Evolutionary conservation across 305 asterid genomes (phyloP).

Genomic region (Fraxinus platypoda): DNA sequence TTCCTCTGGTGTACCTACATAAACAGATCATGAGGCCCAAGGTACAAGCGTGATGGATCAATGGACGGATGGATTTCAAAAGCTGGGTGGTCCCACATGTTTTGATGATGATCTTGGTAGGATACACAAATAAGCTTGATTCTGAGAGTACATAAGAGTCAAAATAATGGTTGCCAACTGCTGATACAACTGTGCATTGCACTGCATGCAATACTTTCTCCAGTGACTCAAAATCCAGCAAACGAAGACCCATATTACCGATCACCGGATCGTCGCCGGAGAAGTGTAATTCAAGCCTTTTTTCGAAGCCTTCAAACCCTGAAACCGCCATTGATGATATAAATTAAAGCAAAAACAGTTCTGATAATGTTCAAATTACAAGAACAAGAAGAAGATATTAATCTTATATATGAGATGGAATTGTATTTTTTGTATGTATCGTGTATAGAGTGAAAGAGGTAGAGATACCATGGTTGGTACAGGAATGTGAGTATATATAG

Average conservation of each 20-base stretch:
- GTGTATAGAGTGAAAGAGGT: slow-evolving; percentile 17
- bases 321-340: slow-evolving; percentile 64
- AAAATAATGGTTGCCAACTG: slow-evolving; percentile 50
- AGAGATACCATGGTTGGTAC: slow-evolving; percentile 34
- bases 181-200: slow-evolving; percentile 70
- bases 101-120: slow-evolving; percentile 41
- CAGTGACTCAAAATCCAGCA: slow-evolving; percentile 40
- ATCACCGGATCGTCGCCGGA: slow-evolving; percentile 65
- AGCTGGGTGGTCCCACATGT: slow-evolving; percentile 49
- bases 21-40: slow-evolving; percentile 30
- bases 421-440: not conserved
- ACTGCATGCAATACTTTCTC: slow-evolving; percentile 53
- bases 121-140: slow-evolving; percentile 44
- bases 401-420: not conserved
- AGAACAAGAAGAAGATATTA: not conserved
- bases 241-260: slow-evolving; percentile 58
- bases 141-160: slow-evolving; percentile 45
- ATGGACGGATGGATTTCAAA: slow-evolving; percentile 29
- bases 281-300: slow-evolving; percentile 80
- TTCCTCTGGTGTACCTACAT: slow-evolving; percentile 42
- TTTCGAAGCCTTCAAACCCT: slow-evolving; percentile 94
- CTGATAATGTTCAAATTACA: not conserved
- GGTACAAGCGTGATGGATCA: slow-evolving; percentile 25
- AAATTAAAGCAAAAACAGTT: not conserved
- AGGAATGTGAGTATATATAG: slow-evolving; percentile 40